Evolutionary conservation across 768 basidiomycete species (phyloP).

Genomic region (Paxillus involutus): DNA sequence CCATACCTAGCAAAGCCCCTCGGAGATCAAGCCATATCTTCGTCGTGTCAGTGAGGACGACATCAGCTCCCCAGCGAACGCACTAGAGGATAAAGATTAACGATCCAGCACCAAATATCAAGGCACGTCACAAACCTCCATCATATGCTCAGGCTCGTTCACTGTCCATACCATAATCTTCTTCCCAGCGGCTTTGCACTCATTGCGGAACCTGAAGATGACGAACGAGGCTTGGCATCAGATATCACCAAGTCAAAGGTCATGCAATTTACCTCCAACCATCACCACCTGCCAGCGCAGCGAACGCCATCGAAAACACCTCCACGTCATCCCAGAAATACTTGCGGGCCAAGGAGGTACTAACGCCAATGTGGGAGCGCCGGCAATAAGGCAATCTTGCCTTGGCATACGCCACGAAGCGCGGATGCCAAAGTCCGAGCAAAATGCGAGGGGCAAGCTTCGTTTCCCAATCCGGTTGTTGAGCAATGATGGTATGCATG

Average conservation of each 20-base stretch:
- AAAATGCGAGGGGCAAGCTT: slow-evolving; percentile 77
- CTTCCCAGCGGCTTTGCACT: slow-evolving; percentile 81
- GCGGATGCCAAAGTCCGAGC: slow-evolving; percentile 88
- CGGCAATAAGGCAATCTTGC: slow-evolving; percentile 77
- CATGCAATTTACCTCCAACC: slow-evolving; percentile 58
- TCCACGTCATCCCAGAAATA: slow-evolving; percentile 91
- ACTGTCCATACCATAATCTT: slow-evolving; percentile 96
- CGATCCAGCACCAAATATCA: neutral
- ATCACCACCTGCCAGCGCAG: slow-evolving; percentile 63
- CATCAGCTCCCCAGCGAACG: slow-evolving; percentile 76
- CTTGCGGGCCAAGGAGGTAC: slow-evolving; percentile 67
- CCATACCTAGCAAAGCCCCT: slow-evolving; percentile 53
- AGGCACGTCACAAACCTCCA: slow-evolving; percentile 58
- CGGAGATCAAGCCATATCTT: slow-evolving; percentile 67
- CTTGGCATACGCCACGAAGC: slow-evolving; percentile 79
- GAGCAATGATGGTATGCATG: slow-evolving; percentile 67
- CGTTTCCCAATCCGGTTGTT: slow-evolving; percentile 71
- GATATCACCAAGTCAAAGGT: neutral
- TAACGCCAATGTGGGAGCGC: slow-evolving; percentile 81
- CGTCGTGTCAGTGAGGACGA: slow-evolving; percentile 77
- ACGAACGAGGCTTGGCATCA: slow-evolving; percentile 3
- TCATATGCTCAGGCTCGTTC: slow-evolving; percentile 85
- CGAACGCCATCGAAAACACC: slow-evolving; percentile 84
- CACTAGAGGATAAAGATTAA: slow-evolving; percentile 43
- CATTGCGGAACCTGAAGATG: slow-evolving; percentile 64